A percentile compares a stretch with the other conserved stretches of the same genome.
Evolutionary conservation across 2,329 filamentous ascomycete genomes (phyloP).

Genomic region (Colletotrichum godetiae): DNA sequence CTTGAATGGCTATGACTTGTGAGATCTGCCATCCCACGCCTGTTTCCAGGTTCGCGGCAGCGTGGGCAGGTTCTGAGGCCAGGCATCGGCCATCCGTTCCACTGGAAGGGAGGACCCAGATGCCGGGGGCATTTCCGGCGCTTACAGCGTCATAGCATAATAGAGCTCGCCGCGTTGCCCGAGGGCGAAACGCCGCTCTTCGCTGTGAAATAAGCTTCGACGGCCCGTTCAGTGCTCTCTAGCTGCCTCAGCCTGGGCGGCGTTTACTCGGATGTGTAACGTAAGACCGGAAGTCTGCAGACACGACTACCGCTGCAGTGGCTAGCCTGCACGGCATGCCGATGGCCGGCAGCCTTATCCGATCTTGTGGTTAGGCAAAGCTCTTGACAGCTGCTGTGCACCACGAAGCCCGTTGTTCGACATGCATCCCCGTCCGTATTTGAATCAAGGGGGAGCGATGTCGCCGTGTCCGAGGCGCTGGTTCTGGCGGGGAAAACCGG

Average conservation of each 20-base stretch:
- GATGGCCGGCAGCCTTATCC: conserved; percentile 12
- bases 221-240: conserved; percentile 2
- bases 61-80: not conserved
- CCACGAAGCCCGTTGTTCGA: not conserved
- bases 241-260: not conserved
- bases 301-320: conserved; percentile 1
- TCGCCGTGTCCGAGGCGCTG: not conserved
- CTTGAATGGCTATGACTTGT: not conserved
- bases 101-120: not conserved
- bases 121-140: conserved; percentile 6
- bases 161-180: conserved; percentile 6
- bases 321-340: conserved; percentile 1
- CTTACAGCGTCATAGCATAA: conserved; percentile 30
- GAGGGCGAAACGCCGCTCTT: not conserved
- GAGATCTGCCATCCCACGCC: conserved; percentile 3
- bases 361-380: conserved; percentile 5
- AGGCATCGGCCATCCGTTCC: not conserved
- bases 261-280: conserved; percentile 3
- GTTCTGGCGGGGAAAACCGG: not conserved
- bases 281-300: not conserved
- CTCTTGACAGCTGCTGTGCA: conserved; percentile 15
- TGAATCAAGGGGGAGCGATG: not conserved
- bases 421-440: conserved; percentile 1
- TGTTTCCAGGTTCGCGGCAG: not conserved
- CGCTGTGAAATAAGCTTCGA: conserved; percentile 14